Evolutionary conservation across 2,329 filamentous ascomycete genomes (phyloP).

Genomic region (Cryphonectria japonica): DNA sequence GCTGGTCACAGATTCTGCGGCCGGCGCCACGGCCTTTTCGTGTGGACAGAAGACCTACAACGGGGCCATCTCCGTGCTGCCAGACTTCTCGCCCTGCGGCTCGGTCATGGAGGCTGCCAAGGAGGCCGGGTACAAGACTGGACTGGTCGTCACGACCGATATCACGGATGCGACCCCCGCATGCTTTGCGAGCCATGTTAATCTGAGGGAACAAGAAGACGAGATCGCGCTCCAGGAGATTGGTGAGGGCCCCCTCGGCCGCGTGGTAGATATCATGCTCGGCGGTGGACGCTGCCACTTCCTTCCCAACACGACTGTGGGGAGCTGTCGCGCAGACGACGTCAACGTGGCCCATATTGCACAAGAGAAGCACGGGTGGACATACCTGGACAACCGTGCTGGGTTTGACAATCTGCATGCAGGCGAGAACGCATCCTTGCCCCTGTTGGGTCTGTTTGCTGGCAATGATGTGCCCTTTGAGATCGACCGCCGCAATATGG

Average conservation of each 20-base stretch:
- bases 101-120: constrained; percentile 94
- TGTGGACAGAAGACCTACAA: constrained; percentile 96
- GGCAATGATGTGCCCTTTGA: constrained; percentile 86
- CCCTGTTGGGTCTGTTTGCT: constrained; percentile 85
- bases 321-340: constrained; percentile 81
- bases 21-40: constrained; percentile 95
- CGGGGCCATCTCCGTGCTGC: constrained; percentile 87
- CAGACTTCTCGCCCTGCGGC: constrained; percentile 84
- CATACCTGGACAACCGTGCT: constrained; percentile 71
- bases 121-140: constrained; percentile 86
- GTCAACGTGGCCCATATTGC: constrained; percentile 77
- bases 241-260: constrained; percentile 82
- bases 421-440: constrained; percentile 72
- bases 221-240: constrained; percentile 91
- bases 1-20: constrained; percentile 91
- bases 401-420: constrained; percentile 76
- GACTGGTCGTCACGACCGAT: constrained; percentile 91
- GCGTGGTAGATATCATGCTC: constrained; percentile 88
- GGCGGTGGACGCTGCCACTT: constrained; percentile 95
- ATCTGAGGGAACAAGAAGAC: constrained; percentile 79
- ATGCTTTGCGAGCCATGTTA: constrained; percentile 89
- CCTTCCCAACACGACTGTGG: constrained; percentile 76
- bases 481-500: constrained; percentile 80
- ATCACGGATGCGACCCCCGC: constrained; percentile 96
- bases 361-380: constrained; percentile 75